Evolutionary conservation across 1,284 basidiomycete species (phyloP), one percentile per base, ranked within the genome.

Genomic region (Phaffia rhodozyma): DNA sequence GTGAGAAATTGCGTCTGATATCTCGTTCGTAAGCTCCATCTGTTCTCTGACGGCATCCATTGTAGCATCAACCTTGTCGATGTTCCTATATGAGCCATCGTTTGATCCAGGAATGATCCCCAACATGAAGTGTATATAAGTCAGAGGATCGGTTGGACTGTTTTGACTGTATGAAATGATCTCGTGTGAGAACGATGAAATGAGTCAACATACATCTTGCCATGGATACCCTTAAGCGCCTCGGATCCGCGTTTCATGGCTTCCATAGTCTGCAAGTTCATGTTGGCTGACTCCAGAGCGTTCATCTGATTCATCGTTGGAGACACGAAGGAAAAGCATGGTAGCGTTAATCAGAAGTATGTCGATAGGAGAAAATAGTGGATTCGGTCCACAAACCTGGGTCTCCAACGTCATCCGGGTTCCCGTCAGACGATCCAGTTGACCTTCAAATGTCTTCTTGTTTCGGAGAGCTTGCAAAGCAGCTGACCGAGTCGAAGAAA

Each of bases 181-280:
- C 27, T 49, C 23, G 20, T 0, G n/a, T 32, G n/a, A 43, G 29
- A n/a, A 60, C 23, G 66, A 60, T 61, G 56, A 60, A 65, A 57
- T 66, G 43, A 58, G 63, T 29, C 30, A 25, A 84, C 90, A 73
- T 68, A 94, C 91, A 97, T 82, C 72, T 85, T 86, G 62, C 86
- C 86, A 72, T 99, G 96, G 66, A 99, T 97, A 56, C 83, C 82
- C 78, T 89, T 89, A 74, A 99, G 82, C 21, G 89, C 96, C 68
- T 88, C 86, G 0, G 92, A 84, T 52, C 91, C 96, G 77, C 90
- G 89, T 85, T 92, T 93, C 91, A 99, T 97, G 32, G 91, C 93
- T 32, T 84, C 80, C 89, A 99, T 93, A 34, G 92, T 97, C 81
- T 97, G 93, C 72, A 91, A 87, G 77, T 99, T 98, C 78, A 98